Conservation (phyloP, 192 early-diverging fungal species). For the Entomortierella parvispora region DNA sequence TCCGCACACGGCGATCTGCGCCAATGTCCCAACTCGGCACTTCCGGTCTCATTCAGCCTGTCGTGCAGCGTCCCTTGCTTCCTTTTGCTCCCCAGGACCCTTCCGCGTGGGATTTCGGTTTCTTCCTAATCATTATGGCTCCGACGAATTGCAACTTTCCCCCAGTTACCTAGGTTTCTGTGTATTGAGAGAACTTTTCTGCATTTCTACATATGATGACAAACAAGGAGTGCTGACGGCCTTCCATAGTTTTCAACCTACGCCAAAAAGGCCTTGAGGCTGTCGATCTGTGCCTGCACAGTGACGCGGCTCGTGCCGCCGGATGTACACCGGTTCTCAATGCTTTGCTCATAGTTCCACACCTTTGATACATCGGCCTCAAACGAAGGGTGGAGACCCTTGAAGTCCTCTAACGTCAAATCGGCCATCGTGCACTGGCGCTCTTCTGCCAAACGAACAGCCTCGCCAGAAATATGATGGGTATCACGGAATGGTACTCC, state of each 20-base stretch:
- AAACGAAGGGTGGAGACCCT: slow-evolving; percentile 87
- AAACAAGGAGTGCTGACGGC: too few species aligned
- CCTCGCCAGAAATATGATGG: slow-evolving; percentile 97
- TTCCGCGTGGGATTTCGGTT: too few species aligned
- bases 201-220: too few species aligned
- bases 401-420: slow-evolving; percentile 83
- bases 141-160: too few species aligned
- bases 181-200: too few species aligned
- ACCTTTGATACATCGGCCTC: slow-evolving; percentile 82
- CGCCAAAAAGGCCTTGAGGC: slow-evolving; percentile 63
- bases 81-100: too few species aligned
- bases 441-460: slow-evolving; percentile 94
- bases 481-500: slow-evolving; percentile 99
- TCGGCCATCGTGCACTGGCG: slow-evolving; percentile 75
- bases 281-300: slow-evolving; percentile 84
- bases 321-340: slow-evolving; percentile 87
- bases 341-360: slow-evolving; percentile 92
- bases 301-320: slow-evolving; percentile 89
- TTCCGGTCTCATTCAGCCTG: not conserved
- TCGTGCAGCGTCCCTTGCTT: too few species aligned
- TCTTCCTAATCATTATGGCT: too few species aligned
- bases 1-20: not conserved
- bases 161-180: too few species aligned
- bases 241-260: too few species aligned
- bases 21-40: too few species aligned